Evolutionary conservation across 2,329 filamentous ascomycete species (phyloP), one percentile per base, ranked within the genome.

Genomic region (Dryadomyces sulphureus): DNA sequence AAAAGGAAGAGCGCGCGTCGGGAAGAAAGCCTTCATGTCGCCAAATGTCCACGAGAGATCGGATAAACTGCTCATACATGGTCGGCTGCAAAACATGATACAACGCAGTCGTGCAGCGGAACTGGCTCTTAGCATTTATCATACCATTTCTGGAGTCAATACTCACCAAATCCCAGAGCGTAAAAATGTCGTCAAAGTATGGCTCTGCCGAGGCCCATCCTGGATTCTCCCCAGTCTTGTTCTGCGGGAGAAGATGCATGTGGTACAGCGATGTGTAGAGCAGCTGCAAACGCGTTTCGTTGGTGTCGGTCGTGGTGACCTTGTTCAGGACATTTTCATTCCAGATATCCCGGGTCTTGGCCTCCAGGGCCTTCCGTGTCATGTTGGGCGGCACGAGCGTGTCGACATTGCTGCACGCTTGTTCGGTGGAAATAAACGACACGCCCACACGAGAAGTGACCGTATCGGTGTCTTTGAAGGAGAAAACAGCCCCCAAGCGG

Each of bases 181-280:
- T 84, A 55, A 82, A 84, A 16, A 80, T 74, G 48, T 85, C 81
- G 48, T 82, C 76, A 54, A 81, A 85, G 54, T 82, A 84, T 2
- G 81, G 80, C 57, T 85, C 81, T 0, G 56, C 54, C 1, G 75
- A 79, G 1, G 62, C 57, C 80, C 81, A 85, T 0, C 68, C 59
- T 0, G 80, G 79, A 49, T 84, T 86, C 56, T 85, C 81, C 0
- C 78, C 79, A 0, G 79, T 84, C 50, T 78, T 75, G 56, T 85
- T 82, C 1, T 78, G 79, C 0, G 81, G 80, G 32, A 84, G 71
- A 11, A 84, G 59, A 48, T 77, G 73, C 73, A 81, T 81, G 53
- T 81, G 79, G 55, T 84, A 85, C 30, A 86, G 57, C 0, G 77
- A 78, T 0, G 75, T 75, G 60, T 86, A 86, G 2, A 86, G 64